These are phyloP conservation scores for Penicillium sp. DNA, from an alignment of 2,329 filamentous ascomycete genomes.

Conservation along the genomic window DNA sequence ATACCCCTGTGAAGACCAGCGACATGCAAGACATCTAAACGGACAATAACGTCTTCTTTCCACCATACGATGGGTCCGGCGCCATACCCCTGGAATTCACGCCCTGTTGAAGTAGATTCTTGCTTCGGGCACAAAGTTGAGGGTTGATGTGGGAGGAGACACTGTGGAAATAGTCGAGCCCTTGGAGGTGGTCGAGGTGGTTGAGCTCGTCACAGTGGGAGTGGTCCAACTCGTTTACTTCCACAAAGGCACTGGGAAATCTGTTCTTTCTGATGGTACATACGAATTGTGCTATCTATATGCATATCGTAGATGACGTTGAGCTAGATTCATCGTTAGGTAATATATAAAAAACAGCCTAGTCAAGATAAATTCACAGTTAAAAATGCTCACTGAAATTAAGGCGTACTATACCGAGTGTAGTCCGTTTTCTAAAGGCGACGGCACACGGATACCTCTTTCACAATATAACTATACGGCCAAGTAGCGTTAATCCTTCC, in stretches of 20 bases:
- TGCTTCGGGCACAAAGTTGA: neutral
- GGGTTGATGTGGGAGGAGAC: neutral
- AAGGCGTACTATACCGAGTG: neutral
- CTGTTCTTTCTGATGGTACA: no score
- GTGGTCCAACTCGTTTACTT: neutral
- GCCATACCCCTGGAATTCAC: neutral
- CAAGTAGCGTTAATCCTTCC: no score
- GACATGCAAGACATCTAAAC: neutral
- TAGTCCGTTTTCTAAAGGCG: neutral
- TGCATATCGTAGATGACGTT: neutral
- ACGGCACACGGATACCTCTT: neutral
- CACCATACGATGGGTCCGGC: neutral
- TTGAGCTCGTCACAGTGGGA: neutral
- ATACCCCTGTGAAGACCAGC: neutral
- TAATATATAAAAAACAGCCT: neutral
- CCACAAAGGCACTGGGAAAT: no score
- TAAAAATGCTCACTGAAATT: neutral
- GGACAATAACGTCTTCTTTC: neutral
- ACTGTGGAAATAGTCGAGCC: neutral
- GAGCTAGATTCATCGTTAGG: neutral
- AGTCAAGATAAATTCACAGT: neutral
- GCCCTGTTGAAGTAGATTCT: no score
- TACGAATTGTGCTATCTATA: no score
- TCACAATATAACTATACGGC: no score
- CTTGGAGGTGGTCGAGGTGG: neutral